phyloP scores from a whole-genome alignment of 108 stramenopile genomes.

The Parmales sp. region DNA sequence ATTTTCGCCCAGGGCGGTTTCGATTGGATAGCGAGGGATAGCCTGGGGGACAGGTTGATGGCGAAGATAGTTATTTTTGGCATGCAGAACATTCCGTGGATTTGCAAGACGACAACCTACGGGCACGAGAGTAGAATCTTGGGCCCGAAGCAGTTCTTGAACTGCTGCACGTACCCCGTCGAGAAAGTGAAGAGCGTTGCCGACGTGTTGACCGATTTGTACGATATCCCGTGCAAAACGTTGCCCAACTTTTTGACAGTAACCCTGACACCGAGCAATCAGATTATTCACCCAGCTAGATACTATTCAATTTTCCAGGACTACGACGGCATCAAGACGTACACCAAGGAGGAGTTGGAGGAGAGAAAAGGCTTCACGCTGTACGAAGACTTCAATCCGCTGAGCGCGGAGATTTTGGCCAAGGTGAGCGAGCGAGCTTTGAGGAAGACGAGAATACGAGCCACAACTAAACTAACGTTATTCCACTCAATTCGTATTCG shows the following conservation, averaged over 20 bases:
- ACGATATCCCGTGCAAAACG: conserved; percentile 31
- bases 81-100: conserved; percentile 39
- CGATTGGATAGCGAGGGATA: conserved; percentile 32
- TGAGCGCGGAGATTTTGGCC: conserved; percentile 25
- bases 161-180: conserved; percentile 23
- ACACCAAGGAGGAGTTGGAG: conserved; percentile 20
- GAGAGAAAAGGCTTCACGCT: conserved; percentile 27
- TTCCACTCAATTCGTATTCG: too few relatives aligned
- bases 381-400: conserved; percentile 34
- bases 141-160: conserved; percentile 24
- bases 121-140: conserved; percentile 22
- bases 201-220: conserved; percentile 21
- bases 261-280: conserved; percentile 33
- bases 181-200: conserved; percentile 19
- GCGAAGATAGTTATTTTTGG: conserved; percentile 27
- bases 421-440: too few relatives aligned
- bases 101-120: conserved; percentile 27
- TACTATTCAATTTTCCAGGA: conserved; percentile 32
- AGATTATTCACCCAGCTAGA: conserved; percentile 34
- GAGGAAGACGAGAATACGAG: too few relatives aligned
- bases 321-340: conserved; percentile 21
- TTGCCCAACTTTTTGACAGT: conserved; percentile 37
- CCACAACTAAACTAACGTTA: too few relatives aligned
- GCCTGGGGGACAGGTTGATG: conserved; percentile 19
- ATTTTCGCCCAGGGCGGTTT: conserved; percentile 39